Evolutionary conservation across 345 rosid genomes (phyloP), one percentile per base, ranked within the genome.

Genomic region (Nephelium lappaceum): DNA sequence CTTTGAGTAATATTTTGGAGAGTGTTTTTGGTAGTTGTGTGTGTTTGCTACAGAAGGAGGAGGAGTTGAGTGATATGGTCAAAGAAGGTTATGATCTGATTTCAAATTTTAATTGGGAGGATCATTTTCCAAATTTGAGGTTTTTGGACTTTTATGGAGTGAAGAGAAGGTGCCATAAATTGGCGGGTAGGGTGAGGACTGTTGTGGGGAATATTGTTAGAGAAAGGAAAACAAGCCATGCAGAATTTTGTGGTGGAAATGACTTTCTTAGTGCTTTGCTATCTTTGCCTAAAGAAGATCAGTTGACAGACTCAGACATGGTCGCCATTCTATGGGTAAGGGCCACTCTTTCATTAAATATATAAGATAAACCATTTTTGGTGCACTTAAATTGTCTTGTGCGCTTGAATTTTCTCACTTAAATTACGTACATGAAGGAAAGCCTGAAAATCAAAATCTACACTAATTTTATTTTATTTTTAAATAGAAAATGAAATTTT

Each of bases 291-390:
- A 70, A 84, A 51, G 88, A 88, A 23, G 93, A 92, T 31, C 85
- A 68, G 72, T 68, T 92, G 68, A 61, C 75, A 62, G 93, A 87
- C 51, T 69, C 91, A 8, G 89, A 90, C 51, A 81, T 83, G 86
- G 86, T 84, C 51, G 83, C 93, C 38, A 84, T 92, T 47, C 60
- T 90, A 67, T 92, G 93, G 96, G 96, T 92, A 86, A 84, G 58
- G 19, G 69, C 47, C 65, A 11, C 21, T 39, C 3, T 0, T 42
- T 51, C 42, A 1, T 23, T 53, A 41, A n/a, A n/a, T n/a, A 41
- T 41, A 41, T 2, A 1, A 41, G 43, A 41, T 41, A 31, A 41
- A 41, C 9, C 43, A 41, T 41, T 41, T 41, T 41, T 41, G 8
- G 9, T 31, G 43, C 43, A 41, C 43, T 41, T 6, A 41, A 31